Evolutionary conservation across 345 rosid genomes (phyloP), one percentile per base, ranked within the genome.

Genomic region (Punica granatum): DNA sequence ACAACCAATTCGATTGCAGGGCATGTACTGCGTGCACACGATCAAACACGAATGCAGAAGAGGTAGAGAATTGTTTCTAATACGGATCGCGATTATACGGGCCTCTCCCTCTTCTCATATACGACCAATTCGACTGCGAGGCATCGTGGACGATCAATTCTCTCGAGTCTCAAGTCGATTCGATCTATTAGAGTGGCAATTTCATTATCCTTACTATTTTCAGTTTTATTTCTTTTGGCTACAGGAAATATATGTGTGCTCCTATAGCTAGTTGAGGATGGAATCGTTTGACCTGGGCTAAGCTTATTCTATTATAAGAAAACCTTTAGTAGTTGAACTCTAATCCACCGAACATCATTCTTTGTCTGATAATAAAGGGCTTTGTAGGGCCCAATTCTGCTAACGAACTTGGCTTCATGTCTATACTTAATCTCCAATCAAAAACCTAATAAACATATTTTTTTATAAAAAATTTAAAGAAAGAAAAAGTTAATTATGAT

Each of bases 281-380:
- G 53, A 16, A 46, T 7, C 14, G 7, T 36, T 66, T 25, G 67
- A 35, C 74, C 32, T 7, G n/a, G n/a, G n/a, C 26, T 36, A n/a
- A n/a, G n/a, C 48, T 51, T 58, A 33, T 7, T 51, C 54, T 64
- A 60, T 53, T 56, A 39, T 26, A 54, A 69, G 44, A 66, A 66
- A 6, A 60, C 49, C 62, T 71, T 63, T 49, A 63, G 74, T 74
- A 15, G 78, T 58, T 80, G 73, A 70, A 67, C 71, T 67, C 35
- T 71, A 75, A n/a, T 73, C 63, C 73, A 73, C 70, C 81, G 18
- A 73, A 70, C 62, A 18, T 42, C 32, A 59, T 35, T 66, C 70
- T 46, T 19, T 53, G 7, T 60, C 21, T 63, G 19, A 18, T n/a
- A 49, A 18, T 28, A 10, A 39, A 14, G 61, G 28, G 32, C 37